phyloP scores from a whole-genome alignment of 2,329 filamentous ascomycete genomes.

The Aspergillus fumigatus region DNA sequence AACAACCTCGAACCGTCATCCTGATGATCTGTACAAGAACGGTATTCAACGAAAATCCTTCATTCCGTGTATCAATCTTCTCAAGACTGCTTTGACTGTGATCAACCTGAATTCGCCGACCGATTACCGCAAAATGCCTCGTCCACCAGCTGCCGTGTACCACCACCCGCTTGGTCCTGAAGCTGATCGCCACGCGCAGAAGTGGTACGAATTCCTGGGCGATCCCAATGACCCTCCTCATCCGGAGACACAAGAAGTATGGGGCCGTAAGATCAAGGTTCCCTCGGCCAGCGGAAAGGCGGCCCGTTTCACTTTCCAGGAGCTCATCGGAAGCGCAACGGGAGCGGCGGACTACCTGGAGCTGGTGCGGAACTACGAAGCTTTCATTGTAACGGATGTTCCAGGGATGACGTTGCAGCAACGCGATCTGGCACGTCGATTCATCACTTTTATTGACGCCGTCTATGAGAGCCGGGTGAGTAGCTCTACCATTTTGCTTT shows the following conservation, averaged over 20 bases:
- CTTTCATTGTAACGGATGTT: slow-evolving; percentile 86
- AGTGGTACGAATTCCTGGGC: slow-evolving; percentile 93
- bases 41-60: slow-evolving; percentile 95
- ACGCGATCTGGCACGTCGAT: slow-evolving; percentile 81
- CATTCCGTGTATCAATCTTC: slow-evolving; percentile 87
- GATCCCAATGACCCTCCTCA: slow-evolving; percentile 75
- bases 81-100: slow-evolving; percentile 77
- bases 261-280: slow-evolving; percentile 86
- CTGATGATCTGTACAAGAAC: slow-evolving; percentile 95
- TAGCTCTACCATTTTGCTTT: background rate
- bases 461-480: slow-evolving; percentile 71
- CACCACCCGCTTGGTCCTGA: slow-evolving; percentile 78
- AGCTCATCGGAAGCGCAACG: slow-evolving; percentile 82
- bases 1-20: slow-evolving; percentile 95
- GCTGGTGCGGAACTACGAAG: slow-evolving; percentile 80
- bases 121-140: slow-evolving; percentile 94
- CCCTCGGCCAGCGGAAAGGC: slow-evolving; percentile 82
- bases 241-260: slow-evolving; percentile 74
- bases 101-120: slow-evolving; percentile 93
- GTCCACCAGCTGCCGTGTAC: slow-evolving; percentile 89
- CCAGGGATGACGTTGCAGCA: slow-evolving; percentile 85
- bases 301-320: slow-evolving; percentile 87
- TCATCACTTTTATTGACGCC: slow-evolving; percentile 97
- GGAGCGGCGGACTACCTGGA: slow-evolving; percentile 95
- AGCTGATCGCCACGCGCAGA: slow-evolving; percentile 76